Base-by-base conservation (phyloP, 352 stramenopile species). In the Thalassiosira delicatula region DNA sequence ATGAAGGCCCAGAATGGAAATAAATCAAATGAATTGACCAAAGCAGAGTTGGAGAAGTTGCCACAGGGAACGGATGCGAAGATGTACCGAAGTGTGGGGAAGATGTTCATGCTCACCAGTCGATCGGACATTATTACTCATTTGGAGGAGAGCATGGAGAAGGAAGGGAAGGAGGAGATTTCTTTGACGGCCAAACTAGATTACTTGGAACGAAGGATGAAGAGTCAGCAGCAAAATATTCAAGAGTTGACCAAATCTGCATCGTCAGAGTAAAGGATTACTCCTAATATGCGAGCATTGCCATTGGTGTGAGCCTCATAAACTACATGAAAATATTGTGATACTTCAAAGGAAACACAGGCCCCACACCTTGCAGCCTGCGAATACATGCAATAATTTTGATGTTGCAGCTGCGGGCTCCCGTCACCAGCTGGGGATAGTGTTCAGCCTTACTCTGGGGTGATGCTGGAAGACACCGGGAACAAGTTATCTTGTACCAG, bases 141-240 rank as follows among this genome's bases (percentile, higher is more conserved):
- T 78, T 81, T 93, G 54, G 84, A 89, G 54, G 72, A 73, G 32
- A 76, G 59, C 19, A 90, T 88, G 44, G 68, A 81, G 19, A 76
- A 75, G 14, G 63, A 88, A 56, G 63, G 70, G 35, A 92, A 89
- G 61, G 78, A 83, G 12, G 70, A 92, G 69, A 72, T 70, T 32
- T 85, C 92, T 56, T 76, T 91, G 25, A 81, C 29, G 25, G 70
- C 86, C 60, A 94, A 94, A 80, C 62, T 88, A 23, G 87, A 92
- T 21, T 94, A 93, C 68, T 74, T 94, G 53, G 87, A 95, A 73
- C 88, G 86, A 70, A 84, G 78, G 82, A 85, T 93, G 30, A 90
- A 92, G 54, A 92, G 84, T 29, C 83, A 93, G 71, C 82, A 90
- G 62, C 73, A 91, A 66, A 94, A 94, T 78, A 92, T 93, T 79